Percentiles rank a stretch among this genome's conserved stretches.
phyloP scores from a whole-genome alignment of 2,329 filamentous ascomycete genomes.

The Lasiodiplodia sp. region DNA sequence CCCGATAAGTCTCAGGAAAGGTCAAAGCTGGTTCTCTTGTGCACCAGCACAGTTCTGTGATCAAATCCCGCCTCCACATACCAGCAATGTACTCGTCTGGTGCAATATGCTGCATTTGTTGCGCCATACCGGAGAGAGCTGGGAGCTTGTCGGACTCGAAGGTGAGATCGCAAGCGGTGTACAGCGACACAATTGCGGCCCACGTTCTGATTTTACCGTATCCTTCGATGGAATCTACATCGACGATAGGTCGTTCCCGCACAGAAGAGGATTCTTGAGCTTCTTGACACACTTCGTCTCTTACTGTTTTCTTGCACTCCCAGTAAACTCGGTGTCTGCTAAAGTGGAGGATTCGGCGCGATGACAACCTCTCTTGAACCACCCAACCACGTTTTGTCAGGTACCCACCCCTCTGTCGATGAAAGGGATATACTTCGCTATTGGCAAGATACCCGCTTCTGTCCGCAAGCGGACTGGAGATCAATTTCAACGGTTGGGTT shows the following conservation, averaged over 20 bases:
- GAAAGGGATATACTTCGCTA: no score
- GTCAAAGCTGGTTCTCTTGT: background rate
- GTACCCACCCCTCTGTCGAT: no score
- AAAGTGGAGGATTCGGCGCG: no score
- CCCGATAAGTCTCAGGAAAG: background rate
- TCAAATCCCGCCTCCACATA: background rate
- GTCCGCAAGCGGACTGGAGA: background rate
- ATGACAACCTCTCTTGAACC: no score
- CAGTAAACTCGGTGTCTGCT: background rate
- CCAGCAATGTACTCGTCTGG: background rate
- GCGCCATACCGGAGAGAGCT: background rate
- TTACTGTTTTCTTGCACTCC: background rate
- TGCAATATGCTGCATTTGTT: background rate
- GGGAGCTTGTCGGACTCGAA: background rate
- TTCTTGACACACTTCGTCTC: background rate
- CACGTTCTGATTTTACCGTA: background rate
- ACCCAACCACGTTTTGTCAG: no score
- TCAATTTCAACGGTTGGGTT: background rate
- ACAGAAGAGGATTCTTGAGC: background rate
- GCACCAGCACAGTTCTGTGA: background rate
- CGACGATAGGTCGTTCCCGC: accelerated
- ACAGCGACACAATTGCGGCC: background rate
- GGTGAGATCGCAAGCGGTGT: background rate
- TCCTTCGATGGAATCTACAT: background rate
- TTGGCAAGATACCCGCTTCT: background rate